These are phyloP conservation scores for Scedosporium boydii DNA, from an alignment of 2,329 filamentous ascomycete genomes.

Conservation along the genomic window DNA sequence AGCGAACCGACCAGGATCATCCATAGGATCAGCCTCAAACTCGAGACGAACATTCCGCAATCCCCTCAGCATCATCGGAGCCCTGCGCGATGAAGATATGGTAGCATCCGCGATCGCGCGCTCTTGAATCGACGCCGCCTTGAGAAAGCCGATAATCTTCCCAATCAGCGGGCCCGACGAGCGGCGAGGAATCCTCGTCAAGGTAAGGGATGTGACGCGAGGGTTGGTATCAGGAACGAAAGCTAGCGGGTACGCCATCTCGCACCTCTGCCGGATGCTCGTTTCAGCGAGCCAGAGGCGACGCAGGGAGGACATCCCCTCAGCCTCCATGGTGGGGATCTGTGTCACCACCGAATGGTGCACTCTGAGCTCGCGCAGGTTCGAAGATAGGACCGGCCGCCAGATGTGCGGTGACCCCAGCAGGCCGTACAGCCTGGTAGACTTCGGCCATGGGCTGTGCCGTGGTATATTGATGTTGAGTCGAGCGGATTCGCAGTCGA, in stretches of 20 bases:
- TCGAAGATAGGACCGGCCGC: constrained; percentile 42
- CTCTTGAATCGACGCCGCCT: constrained; percentile 38
- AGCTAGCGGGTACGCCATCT: constrained; percentile 34
- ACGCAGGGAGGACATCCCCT: constrained; percentile 24
- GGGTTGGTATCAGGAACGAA: constrained; percentile 49
- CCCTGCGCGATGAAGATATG: constrained; percentile 18
- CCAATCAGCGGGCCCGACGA: constrained; percentile 40
- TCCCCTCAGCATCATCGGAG: constrained; percentile 35
- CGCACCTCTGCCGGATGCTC: constrained; percentile 29
- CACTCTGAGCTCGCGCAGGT: constrained; percentile 41
- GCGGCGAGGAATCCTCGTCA: constrained; percentile 44
- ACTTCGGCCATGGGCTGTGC: constrained; percentile 21
- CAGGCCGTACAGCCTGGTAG: constrained; percentile 29
- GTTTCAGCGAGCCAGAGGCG: constrained; percentile 35
- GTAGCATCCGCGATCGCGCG: constrained; percentile 26
- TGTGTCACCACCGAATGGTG: constrained; percentile 53
- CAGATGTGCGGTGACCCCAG: constrained; percentile 36
- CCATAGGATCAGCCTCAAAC: constrained; percentile 34
- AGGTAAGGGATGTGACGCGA: constrained; percentile 39
- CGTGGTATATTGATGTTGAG: constrained; percentile 1
- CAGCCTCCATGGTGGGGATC: constrained; percentile 33
- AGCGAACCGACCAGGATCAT: constrained; percentile 22
- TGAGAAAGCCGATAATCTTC: constrained; percentile 38
- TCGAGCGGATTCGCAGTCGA: constrained; percentile 23
- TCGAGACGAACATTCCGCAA: constrained; percentile 46